Base-by-base conservation (phyloP, 164 flowering plant species). In the Vitis labrusca region DNA sequence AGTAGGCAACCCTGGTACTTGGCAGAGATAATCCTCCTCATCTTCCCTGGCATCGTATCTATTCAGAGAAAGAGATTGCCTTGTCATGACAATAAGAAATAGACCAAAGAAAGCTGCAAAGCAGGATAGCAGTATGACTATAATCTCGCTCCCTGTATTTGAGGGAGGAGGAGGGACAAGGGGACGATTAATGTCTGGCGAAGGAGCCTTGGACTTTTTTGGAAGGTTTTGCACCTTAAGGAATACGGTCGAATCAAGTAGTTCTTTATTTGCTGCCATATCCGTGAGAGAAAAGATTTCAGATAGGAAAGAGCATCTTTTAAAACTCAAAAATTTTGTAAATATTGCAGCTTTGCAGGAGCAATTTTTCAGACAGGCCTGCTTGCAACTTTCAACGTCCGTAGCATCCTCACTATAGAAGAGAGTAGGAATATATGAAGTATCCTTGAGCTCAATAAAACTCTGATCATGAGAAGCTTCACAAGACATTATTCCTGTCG, bases 351-450 rank as follows among this genome's bases (percentile, higher is more conserved):
- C 75, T 54, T 61, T 61, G 63, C 75, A 73, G 27, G 75, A 59
- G 47, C 75, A 73, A 19, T 61, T 66, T 8, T 11, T 54, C 15
- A 79, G 50, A 63, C 82, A 76, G 10, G 75, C 73, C 9, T 73
- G 59, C 29, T 56, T 56, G 23, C 59, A 56, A 56, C 59, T 56
- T 56, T 56, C 59, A 56, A 56, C 16, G 10, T 56, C 59, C 3
- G 19, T 3, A 37, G 44, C 5, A 23, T 56, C 59, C 59, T 16
- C 59, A 10, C 2, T n/a, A n/a, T 6, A n/a, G 23, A 0, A 4
- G 5, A 14, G 2, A 13, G 6, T 1, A 12, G 12, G 4, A 7
- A n/a, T 0, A 23, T 56, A 9, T n/a, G 2, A 6, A 56, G 16
- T 23, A 23, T 56, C 19, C 23, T 56, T 56, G 12, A 56, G 10